phyloP scores from a whole-genome alignment of 2,329 filamentous ascomycete species.

The Drechmeria coniospora region DNA sequence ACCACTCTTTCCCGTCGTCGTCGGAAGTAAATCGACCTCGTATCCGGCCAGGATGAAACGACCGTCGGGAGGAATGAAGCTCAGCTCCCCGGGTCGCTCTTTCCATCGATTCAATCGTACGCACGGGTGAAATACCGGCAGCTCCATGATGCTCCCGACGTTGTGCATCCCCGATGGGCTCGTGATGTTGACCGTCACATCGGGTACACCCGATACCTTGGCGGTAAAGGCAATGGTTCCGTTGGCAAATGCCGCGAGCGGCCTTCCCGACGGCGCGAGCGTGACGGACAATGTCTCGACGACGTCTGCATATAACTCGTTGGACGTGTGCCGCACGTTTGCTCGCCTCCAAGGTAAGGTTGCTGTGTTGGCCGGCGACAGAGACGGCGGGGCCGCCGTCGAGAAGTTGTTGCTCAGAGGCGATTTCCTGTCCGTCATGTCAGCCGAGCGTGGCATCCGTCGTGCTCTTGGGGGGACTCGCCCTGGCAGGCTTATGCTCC shows the following conservation, averaged over 20 bases:
- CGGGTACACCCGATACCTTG: slow-evolving; percentile 87
- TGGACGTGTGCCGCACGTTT: slow-evolving; percentile 89
- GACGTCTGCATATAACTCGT: slow-evolving; percentile 92
- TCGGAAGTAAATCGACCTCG: slow-evolving; percentile 77
- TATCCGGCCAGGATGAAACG: slow-evolving; percentile 88
- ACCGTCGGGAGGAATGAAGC: slow-evolving; percentile 89
- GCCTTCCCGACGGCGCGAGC: slow-evolving; percentile 76
- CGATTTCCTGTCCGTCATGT: slow-evolving; percentile 20
- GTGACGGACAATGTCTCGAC: slow-evolving; percentile 81
- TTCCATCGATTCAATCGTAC: slow-evolving; percentile 83
- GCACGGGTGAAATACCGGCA: slow-evolving; percentile 93
- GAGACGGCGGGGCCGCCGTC: slow-evolving; percentile 22
- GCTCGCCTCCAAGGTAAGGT: slow-evolving; percentile 75
- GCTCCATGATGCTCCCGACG: slow-evolving; percentile 58
- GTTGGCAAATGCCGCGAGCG: slow-evolving; percentile 73
- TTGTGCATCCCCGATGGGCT: slow-evolving; percentile 70
- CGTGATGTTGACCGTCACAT: slow-evolving; percentile 67
- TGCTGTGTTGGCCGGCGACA: slow-evolving; percentile 30
- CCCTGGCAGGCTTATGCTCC: slow-evolving; percentile 73
- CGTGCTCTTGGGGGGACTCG: slow-evolving; percentile 18
- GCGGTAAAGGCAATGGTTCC: slow-evolving; percentile 90
- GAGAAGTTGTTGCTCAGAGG: slow-evolving; percentile 22
- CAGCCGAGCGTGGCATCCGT: not conserved
- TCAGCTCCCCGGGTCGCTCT: slow-evolving; percentile 78
- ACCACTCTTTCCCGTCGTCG: slow-evolving; percentile 41